Conservation (phyloP, 1,284 basidiomycete genomes). For the Tilletia caries region DNA sequence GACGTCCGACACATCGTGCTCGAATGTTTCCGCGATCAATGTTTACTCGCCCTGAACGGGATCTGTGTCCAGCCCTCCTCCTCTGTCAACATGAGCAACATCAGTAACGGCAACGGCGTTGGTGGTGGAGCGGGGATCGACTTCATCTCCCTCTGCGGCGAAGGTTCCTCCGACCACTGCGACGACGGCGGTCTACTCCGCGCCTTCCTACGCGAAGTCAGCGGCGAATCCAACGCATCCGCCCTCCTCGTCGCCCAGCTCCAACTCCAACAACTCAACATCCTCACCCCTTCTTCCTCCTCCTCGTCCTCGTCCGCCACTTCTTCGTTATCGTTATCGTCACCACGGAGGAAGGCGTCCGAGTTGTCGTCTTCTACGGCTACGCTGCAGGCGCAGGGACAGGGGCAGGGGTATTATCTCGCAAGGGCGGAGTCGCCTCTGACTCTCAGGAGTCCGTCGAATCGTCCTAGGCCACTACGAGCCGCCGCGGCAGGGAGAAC, state of each 20-base stretch:
- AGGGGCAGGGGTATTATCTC: too few species aligned
- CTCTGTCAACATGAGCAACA: too few species aligned
- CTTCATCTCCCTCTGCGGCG: not conserved
- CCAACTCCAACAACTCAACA: too few species aligned
- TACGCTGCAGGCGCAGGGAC: too few species aligned
- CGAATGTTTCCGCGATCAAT: not conserved
- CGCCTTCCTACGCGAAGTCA: not conserved
- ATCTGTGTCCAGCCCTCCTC: not conserved
- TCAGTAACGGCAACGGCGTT: not conserved
- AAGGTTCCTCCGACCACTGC: not conserved
- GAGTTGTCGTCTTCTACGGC: too few species aligned
- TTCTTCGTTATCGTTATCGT: too few species aligned
- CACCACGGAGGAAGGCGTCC: too few species aligned
- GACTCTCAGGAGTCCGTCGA: not conserved
- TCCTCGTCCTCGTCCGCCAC: not conserved
- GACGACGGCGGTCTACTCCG: not conserved
- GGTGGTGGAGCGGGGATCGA: not conserved
- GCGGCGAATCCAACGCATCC: not conserved
- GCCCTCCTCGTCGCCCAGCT: not conserved
- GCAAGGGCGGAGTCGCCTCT: not conserved
- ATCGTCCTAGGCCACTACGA: not conserved
- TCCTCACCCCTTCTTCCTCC: too few species aligned
- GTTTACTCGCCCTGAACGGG: not conserved
- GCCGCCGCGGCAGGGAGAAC: not conserved
- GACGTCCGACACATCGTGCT: conserved; percentile 6